These are phyloP conservation scores for Cystoderma amianthinum DNA, from an alignment of 768 basidiomycete genomes.

Conservation along the genomic window DNA sequence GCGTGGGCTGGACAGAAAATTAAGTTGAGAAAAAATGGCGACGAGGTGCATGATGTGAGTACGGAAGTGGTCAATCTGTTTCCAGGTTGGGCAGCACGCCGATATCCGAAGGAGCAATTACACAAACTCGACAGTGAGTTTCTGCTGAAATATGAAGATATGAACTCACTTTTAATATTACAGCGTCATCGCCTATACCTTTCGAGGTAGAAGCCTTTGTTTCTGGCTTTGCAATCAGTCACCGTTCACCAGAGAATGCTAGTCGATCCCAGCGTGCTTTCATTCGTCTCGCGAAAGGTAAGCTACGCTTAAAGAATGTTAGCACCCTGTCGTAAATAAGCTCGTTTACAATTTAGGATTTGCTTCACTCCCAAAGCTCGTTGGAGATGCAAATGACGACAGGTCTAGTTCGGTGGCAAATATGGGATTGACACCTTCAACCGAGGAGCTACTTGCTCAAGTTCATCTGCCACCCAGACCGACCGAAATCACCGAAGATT, in stretches of 20 bases:
- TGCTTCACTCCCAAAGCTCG: constrained; percentile 63
- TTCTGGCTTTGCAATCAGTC: constrained; percentile 68
- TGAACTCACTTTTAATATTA: too few species aligned
- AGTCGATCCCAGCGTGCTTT: constrained; percentile 76
- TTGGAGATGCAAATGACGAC: constrained; percentile 19
- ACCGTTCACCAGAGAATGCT: constrained; percentile 49
- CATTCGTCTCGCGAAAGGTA: constrained; percentile 72
- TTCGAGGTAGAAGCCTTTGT: constrained; percentile 72
- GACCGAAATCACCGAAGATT: constrained; percentile 53
- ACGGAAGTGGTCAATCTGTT: constrained; percentile 38
- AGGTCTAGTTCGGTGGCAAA: constrained; percentile 19
- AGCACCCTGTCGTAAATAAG: background rate
- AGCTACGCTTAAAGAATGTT: constrained; percentile 7
- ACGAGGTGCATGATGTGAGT: constrained; percentile 7
- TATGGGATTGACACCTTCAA: constrained; percentile 27
- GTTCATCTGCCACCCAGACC: constrained; percentile 50
- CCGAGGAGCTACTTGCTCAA: constrained; percentile 40
- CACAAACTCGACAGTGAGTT: too few species aligned
- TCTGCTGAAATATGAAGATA: constrained; percentile 2
- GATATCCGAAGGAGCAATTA: constrained; percentile 36
- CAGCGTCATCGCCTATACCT: constrained; percentile 17
- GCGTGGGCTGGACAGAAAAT: constrained; percentile 63
- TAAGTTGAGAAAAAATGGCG: constrained; percentile 15
- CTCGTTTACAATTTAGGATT: constrained; percentile 40
- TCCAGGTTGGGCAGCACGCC: constrained; percentile 74